Percentiles rank a stretch among this genome's conserved stretches.
Evolutionary conservation across 352 stramenopile species (phyloP).

Genomic region (Phytophthora sojae): DNA sequence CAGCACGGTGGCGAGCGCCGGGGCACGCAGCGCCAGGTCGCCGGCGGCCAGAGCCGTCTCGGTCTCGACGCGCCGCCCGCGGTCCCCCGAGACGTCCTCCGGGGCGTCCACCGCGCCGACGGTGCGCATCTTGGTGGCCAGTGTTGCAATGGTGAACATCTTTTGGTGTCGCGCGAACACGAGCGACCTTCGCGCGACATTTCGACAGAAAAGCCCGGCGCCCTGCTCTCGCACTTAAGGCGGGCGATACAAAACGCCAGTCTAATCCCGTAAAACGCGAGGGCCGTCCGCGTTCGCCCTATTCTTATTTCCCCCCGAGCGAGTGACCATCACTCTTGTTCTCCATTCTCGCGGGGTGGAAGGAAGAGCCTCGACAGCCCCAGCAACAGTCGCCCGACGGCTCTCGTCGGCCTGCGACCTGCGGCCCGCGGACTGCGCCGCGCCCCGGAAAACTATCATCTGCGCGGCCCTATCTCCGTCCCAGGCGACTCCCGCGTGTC

Average conservation of each 20-base stretch:
- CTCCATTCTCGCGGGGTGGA: conserved; percentile 13
- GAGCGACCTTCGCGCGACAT: background rate
- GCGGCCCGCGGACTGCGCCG: conserved; percentile 14
- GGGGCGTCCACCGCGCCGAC: conserved; percentile 1
- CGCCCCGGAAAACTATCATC: conserved; percentile 46
- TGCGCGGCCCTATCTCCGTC: conserved; percentile 22
- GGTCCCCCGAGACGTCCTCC: conserved; percentile 44
- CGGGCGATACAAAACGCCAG: conserved; percentile 3
- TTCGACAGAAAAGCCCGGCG: background rate
- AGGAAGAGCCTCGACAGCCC: conserved; percentile 13
- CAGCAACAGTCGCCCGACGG: conserved; percentile 35
- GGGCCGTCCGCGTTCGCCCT: conserved; percentile 8
- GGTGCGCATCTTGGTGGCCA: conserved; percentile 30
- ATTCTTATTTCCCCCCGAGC: conserved; percentile 25
- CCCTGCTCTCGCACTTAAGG: conserved; percentile 19
- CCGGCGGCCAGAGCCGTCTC: conserved; percentile 23
- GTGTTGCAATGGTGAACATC: background rate
- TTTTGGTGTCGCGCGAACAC: too few species aligned
- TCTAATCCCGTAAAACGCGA: background rate
- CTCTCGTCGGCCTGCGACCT: conserved; percentile 24
- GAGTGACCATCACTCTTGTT: conserved; percentile 47
- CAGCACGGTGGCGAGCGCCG: conserved; percentile 52
- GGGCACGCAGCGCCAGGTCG: conserved; percentile 42
- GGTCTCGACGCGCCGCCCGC: conserved; percentile 44
- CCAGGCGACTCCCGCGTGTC: conserved; percentile 15